A percentile compares a stretch with the other conserved stretches of the same genome.
Conservation (phyloP, 106 monocot genomes). For the Acorus gramineus region DNA sequence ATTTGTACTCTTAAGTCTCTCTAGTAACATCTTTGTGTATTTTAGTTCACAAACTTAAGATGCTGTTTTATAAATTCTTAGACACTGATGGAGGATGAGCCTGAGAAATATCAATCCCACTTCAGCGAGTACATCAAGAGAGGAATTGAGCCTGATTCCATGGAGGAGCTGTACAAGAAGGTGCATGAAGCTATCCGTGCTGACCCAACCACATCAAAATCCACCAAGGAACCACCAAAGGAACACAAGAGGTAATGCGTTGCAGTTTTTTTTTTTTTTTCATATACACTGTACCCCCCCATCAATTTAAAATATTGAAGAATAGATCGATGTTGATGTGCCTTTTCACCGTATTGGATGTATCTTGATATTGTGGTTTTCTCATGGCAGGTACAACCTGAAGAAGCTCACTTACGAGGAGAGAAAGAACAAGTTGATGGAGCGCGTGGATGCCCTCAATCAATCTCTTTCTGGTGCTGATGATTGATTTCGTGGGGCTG, state of each 20-base stretch:
- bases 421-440: conserved; percentile 26
- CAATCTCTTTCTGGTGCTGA: conserved; percentile 4
- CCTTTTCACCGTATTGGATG: no score
- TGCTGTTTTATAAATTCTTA: not conserved
- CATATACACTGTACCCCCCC: no score
- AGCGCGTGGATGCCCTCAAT: conserved; percentile 36
- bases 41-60: no score
- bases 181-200: conserved; percentile 33
- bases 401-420: conserved; percentile 43
- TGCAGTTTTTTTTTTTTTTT: no score
- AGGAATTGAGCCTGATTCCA: conserved; percentile 22
- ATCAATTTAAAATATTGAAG: no score
- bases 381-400: conserved; percentile 15
- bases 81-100: conserved; percentile 25
- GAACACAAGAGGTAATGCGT: conserved; percentile 21
- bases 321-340: no score
- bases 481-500: not conserved
- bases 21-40: no score
- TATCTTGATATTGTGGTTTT: not conserved
- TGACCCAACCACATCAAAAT: conserved; percentile 10
- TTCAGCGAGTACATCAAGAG: conserved; percentile 32
- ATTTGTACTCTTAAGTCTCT: no score
- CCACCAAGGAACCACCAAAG: conserved; percentile 23
- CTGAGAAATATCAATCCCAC: conserved; percentile 29
- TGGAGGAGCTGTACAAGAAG: conserved; percentile 35